These are phyloP conservation scores for Enterocytospora artemiae DNA, from an alignment of 371 early-diverging fungal genomes.

Conservation along the genomic window DNA sequence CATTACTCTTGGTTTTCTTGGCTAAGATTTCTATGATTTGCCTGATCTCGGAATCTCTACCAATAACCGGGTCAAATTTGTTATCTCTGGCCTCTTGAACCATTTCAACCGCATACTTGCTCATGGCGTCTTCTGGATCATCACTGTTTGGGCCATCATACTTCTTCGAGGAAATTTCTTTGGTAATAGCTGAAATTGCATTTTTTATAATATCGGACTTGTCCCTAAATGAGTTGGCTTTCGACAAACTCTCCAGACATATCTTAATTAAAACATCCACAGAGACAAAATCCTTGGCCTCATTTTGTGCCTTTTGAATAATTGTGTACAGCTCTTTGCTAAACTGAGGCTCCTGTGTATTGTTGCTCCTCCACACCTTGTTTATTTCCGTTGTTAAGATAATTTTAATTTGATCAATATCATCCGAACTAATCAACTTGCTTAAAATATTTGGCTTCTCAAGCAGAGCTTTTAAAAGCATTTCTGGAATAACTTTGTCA, in stretches of 20 bases:
- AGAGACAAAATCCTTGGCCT: constrained; percentile 22
- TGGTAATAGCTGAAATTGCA: constrained; percentile 13
- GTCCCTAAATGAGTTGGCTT: constrained; percentile 17
- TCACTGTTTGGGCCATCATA: constrained; percentile 27
- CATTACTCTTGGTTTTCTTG: constrained; percentile 74
- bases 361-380: constrained; percentile 13
- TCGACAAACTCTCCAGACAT: constrained; percentile 6
- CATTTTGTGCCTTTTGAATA: constrained; percentile 12
- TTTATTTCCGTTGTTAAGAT: constrained; percentile 24
- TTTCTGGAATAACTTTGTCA: constrained; percentile 36
- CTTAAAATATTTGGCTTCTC: constrained; percentile 21
- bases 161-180: constrained; percentile 21
- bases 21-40: constrained; percentile 69
- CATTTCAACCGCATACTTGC: constrained; percentile 81
- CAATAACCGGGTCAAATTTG: constrained; percentile 72
- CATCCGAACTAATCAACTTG: constrained; percentile 15
- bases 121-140: constrained; percentile 58
- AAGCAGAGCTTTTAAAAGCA: constrained; percentile 37
- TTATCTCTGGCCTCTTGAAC: constrained; percentile 67
- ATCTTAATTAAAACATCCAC: constrained; percentile 24
- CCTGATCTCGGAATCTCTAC: constrained; percentile 72
- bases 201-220: constrained; percentile 18
- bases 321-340: constrained; percentile 9
- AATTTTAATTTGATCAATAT: constrained; percentile 17
- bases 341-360: constrained; percentile 13